phyloP scores from a whole-genome alignment of 2,329 filamentous ascomycete genomes.

The Penicillium rolfsii region DNA sequence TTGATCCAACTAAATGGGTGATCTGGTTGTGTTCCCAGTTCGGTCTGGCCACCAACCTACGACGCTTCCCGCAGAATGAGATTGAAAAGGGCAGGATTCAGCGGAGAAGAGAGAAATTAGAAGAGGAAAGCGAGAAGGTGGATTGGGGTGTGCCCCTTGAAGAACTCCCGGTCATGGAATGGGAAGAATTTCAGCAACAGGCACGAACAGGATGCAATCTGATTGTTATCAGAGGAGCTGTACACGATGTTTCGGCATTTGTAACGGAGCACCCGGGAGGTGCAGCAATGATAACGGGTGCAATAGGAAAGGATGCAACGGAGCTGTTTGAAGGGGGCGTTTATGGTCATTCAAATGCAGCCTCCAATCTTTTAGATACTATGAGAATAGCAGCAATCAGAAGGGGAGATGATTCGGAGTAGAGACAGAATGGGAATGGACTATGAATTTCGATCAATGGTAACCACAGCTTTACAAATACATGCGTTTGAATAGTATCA shows the following conservation, averaged over 20 bases:
- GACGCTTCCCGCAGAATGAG: constrained; percentile 84
- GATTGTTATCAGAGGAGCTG: constrained; percentile 74
- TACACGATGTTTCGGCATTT: constrained; percentile 78
- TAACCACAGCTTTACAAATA: background rate
- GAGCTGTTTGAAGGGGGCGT: constrained; percentile 87
- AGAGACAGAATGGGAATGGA: background rate
- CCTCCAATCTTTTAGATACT: constrained; percentile 79
- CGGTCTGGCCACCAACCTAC: constrained; percentile 78
- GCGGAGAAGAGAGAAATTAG: constrained; percentile 83
- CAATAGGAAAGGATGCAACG: constrained; percentile 81
- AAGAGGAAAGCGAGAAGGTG: constrained; percentile 74
- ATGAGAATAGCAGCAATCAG: constrained; percentile 53
- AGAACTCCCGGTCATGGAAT: constrained; percentile 77
- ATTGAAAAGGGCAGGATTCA: constrained; percentile 86
- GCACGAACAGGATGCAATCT: constrained; percentile 71
- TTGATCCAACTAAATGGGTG: constrained; percentile 84
- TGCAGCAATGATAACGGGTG: constrained; percentile 75
- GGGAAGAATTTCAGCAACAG: constrained; percentile 77
- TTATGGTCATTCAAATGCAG: constrained; percentile 82
- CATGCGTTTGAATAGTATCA: background rate
- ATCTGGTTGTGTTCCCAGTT: constrained; percentile 80
- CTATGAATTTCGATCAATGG: background rate
- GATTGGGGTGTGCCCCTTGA: constrained; percentile 83
- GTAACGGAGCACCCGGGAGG: constrained; percentile 83
- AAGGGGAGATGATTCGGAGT: background rate